Evolutionary conservation across 129 eudicot genomes (phyloP).

Genomic region (Flaveria robusta): DNA sequence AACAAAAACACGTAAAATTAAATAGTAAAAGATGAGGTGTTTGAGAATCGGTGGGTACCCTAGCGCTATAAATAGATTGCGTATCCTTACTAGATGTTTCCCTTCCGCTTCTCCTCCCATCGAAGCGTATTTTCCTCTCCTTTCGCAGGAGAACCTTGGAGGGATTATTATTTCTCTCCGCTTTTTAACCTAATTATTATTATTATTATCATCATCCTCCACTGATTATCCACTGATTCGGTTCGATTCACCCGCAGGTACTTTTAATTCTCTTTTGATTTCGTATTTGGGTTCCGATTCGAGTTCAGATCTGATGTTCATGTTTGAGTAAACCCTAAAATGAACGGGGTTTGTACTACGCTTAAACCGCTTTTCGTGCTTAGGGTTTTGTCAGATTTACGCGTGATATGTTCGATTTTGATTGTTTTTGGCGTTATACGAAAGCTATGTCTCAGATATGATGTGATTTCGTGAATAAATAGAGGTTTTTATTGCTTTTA

Average conservation of each 20-base stretch:
- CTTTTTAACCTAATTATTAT: conserved; percentile 5
- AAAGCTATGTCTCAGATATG: neutral
- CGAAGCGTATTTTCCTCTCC: conserved; percentile 53
- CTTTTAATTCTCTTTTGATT: conserved; percentile 8
- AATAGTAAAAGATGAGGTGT: too few species aligned
- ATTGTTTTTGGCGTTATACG: neutral
- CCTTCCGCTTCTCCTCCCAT: conserved; percentile 15
- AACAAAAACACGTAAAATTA: too few species aligned
- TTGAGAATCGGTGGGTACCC: neutral
- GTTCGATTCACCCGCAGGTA: conserved; percentile 32
- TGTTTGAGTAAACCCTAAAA: conserved; percentile 18
- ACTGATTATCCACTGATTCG: too few species aligned
- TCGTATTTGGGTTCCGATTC: conserved; percentile 18
- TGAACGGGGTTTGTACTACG: neutral
- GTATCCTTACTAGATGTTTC: neutral
- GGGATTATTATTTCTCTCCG: neutral
- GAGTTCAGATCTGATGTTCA: conserved; percentile 30
- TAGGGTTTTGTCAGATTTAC: conserved; percentile 27
- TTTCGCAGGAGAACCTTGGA: conserved; percentile 7
- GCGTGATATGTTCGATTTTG: neutral
- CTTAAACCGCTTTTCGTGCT: neutral
- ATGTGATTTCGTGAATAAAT: neutral
- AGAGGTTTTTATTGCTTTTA: neutral
- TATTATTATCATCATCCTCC: too few species aligned
- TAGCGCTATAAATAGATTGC: conserved; percentile 28